Evolutionary conservation across 306 rosid genomes (phyloP).

Genomic region (Elaeagnus macrophylla): DNA sequence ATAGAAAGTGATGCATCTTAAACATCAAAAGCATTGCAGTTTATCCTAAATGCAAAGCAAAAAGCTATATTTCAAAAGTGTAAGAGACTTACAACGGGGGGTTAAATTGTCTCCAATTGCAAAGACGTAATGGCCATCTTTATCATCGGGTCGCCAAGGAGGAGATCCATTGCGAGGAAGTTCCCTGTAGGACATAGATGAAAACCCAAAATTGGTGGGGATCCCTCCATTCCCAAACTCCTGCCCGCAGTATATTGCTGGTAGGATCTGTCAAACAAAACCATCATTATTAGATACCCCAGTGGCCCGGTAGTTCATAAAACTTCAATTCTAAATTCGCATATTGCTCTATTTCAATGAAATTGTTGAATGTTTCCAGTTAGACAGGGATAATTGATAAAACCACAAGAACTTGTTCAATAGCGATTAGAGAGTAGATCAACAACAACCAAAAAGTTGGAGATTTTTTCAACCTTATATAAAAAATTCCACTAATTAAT

Average conservation of each 20-base stretch:
- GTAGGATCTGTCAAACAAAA: constrained; percentile 35
- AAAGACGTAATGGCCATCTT: constrained; percentile 67
- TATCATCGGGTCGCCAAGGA: constrained; percentile 76
- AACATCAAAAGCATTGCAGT: not conserved
- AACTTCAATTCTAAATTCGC: not conserved
- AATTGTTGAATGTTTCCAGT: not conserved
- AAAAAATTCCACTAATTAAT: too few relatives aligned
- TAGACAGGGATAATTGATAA: too few relatives aligned
- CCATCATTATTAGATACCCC: not conserved
- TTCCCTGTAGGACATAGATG: constrained; percentile 49
- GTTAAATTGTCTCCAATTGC: constrained; percentile 58
- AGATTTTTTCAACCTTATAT: too few relatives aligned
- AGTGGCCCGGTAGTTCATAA: not conserved
- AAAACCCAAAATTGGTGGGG: constrained; percentile 39
- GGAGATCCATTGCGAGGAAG: constrained; percentile 56
- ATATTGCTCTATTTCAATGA: not conserved
- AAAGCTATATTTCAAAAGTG: not conserved
- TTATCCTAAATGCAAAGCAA: not conserved
- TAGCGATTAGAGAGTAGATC: too few relatives aligned
- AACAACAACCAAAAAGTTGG: too few relatives aligned
- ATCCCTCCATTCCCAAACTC: constrained; percentile 48
- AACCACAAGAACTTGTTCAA: too few relatives aligned
- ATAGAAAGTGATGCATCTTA: not conserved
- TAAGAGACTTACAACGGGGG: constrained; percentile 44
- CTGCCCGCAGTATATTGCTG: constrained; percentile 46